Conservation (phyloP, 805 yeast species). For the Limtongia smithiae region DNA sequence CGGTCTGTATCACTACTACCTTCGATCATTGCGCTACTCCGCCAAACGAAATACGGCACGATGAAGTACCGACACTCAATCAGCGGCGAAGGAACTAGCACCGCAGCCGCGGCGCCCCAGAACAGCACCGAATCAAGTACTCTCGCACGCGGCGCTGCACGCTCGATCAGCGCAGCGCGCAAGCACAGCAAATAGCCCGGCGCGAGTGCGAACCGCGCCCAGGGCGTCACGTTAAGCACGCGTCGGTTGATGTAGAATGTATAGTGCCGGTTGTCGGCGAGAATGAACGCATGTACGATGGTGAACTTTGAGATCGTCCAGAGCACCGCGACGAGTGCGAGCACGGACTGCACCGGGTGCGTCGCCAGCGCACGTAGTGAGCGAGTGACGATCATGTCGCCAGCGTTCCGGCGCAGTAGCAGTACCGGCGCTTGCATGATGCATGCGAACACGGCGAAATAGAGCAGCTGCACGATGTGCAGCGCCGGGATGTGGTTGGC, state of each 20-base stretch:
- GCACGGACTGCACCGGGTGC: not conserved
- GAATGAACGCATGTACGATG: constrained; percentile 78
- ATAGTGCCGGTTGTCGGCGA: constrained; percentile 93
- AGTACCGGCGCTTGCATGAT: constrained; percentile 61
- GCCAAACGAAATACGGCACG: constrained; percentile 71
- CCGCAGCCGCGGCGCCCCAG: constrained; percentile 50
- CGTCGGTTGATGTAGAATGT: constrained; percentile 80
- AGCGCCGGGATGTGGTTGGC: constrained; percentile 69
- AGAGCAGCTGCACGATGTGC: constrained; percentile 78
- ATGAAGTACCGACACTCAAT: constrained; percentile 93
- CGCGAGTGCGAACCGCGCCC: constrained; percentile 49
- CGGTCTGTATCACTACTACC: constrained; percentile 29
- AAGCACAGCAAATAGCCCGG: constrained; percentile 42
- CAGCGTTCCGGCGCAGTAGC: not conserved
- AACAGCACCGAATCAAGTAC: constrained; percentile 40
- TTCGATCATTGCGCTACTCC: constrained; percentile 46
- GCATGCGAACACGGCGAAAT: constrained; percentile 62
- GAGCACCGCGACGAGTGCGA: constrained; percentile 37
- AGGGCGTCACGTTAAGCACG: constrained; percentile 50
- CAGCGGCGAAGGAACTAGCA: constrained; percentile 83
- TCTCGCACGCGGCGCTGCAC: too few species aligned
- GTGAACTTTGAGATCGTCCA: constrained; percentile 58
- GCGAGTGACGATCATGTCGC: too few species aligned
- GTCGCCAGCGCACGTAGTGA: too few species aligned
- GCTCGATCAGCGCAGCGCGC: too few species aligned